A percentile compares a stretch with the other conserved stretches of the same genome.
Evolutionary conservation across 164 flowering plant genomes (phyloP).

Genomic region (Magnolia kwangsiensis): DNA sequence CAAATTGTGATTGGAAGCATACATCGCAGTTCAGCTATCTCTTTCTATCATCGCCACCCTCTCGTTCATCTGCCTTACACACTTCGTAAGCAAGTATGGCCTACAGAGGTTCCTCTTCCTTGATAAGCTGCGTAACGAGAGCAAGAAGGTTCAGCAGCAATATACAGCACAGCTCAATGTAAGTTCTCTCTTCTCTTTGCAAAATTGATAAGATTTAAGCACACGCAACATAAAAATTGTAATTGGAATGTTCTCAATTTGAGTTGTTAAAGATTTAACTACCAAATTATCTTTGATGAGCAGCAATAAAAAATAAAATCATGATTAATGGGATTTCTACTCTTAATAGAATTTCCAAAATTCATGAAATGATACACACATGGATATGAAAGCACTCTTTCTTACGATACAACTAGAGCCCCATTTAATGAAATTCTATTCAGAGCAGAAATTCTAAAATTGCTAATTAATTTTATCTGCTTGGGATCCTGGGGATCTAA

Average conservation of each 20-base stretch:
- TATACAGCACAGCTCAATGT: constrained; percentile 75
- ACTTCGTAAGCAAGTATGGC: constrained; percentile 57
- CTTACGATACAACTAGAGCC: too few species aligned
- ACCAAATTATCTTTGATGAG: too few species aligned
- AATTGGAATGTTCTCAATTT: neutral
- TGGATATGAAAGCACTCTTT: too few species aligned
- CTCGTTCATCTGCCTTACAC: constrained; percentile 66
- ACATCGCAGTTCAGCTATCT: constrained; percentile 64
- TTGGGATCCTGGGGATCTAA: too few species aligned
- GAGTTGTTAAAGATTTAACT: neutral
- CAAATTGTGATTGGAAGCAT: constrained; percentile 55
- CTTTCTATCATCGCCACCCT: constrained; percentile 56
- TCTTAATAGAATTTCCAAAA: too few species aligned
- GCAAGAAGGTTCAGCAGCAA: constrained; percentile 61
- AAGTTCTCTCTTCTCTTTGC: constrained; percentile 14
- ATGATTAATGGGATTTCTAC: too few species aligned
- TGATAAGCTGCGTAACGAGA: constrained; percentile 75
- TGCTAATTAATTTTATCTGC: too few species aligned
- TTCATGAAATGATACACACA: too few species aligned
- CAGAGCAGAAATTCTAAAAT: too few species aligned
- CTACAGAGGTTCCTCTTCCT: constrained; percentile 77
- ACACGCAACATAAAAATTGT: too few species aligned
- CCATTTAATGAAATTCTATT: too few species aligned
- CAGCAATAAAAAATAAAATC: too few species aligned
- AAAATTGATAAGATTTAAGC: neutral